Base-by-base conservation (phyloP, 306 rosid genomes). In the Castanospermum australe region DNA sequence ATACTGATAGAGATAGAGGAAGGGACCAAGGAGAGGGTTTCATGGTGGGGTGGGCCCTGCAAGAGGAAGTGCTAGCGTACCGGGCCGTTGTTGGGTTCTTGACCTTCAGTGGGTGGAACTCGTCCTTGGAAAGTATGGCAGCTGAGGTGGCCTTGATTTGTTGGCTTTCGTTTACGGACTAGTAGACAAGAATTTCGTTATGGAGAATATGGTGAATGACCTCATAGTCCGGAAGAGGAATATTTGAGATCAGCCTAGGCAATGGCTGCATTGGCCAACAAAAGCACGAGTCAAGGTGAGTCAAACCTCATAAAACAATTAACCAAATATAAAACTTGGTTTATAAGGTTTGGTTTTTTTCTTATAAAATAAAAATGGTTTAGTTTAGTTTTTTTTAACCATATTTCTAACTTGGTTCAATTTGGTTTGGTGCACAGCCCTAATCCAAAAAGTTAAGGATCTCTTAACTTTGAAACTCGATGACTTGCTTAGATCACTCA, bases 31-130 rank as follows among this genome's bases (percentile, higher is more conserved):
- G 55, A 73, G 24, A 73, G 67, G 20, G 67, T 2, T 73, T 17
- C 1, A 55, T 73, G 33, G 78, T 73, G 78, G 55, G 4, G 14
- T 73, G 78, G 78, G 65, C 78, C 17, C 78, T 67, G 6, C 78
- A 73, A 13, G 11, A 56, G 54, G 67, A 55, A n/a, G 78, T 73
- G n/a, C 67, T 73, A 11, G 54, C 4, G 5, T 67, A 73, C 54
- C 22, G 1, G 35, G 65, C 65, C 0, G 20, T 71, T 6, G 77
- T 36, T 2, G 65, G 65, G 21, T 71, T 71, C 77, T 10, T 71
- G 51, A 71, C 77, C 0, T 65, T 52, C 24, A 71, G 77, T 12
- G 77, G 77, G 14, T 71, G 77, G 77, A 71, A 71, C 35, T 71
- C 77, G 2, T 52, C 77, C 4, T 4, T 71, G 14, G 77, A 73